These are phyloP conservation scores for Halteria grandinella DNA, from an alignment of 73 alveolate genomes.

Conservation along the genomic window DNA sequence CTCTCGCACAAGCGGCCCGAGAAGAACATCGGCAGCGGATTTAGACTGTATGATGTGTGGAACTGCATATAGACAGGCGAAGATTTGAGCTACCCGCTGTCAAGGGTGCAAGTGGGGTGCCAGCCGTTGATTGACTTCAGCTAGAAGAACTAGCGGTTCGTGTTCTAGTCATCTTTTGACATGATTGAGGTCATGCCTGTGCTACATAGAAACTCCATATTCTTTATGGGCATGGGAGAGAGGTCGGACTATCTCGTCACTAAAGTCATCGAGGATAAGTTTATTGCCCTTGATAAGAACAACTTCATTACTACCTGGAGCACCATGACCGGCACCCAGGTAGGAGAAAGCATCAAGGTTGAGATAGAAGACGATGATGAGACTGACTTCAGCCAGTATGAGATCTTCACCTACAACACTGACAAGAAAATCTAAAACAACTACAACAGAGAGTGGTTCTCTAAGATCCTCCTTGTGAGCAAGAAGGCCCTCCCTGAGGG, in stretches of 20 bases:
- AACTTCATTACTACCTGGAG: constrained; percentile 32
- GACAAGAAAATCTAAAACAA: not conserved
- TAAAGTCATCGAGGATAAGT: constrained; percentile 36
- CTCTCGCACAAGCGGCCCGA: constrained; percentile 7
- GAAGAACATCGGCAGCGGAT: constrained; percentile 34
- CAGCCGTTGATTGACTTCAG: constrained; percentile 29
- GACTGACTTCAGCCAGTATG: constrained; percentile 12
- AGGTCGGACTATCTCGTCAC: constrained; percentile 25
- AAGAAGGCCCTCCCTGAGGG: constrained; percentile 15
- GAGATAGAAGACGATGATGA: too few species aligned
- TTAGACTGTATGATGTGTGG: constrained; percentile 31
- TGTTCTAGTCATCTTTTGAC: constrained; percentile 13
- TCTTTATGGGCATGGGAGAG: constrained; percentile 40
- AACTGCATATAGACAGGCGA: constrained; percentile 6
- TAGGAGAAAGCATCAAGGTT: constrained; percentile 1
- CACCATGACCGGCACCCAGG: constrained; percentile 18
- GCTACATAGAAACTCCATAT: constrained; percentile 46
- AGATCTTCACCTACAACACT: not conserved
- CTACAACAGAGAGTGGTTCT: constrained; percentile 50
- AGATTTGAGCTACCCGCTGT: constrained; percentile 5
- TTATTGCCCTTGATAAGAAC: constrained; percentile 37
- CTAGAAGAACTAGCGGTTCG: constrained; percentile 14
- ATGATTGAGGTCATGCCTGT: constrained; percentile 31
- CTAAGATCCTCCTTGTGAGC: constrained; percentile 22
- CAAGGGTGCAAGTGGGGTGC: constrained; percentile 38